Evolutionary conservation across 208 protist species (phyloP), one percentile per base, ranked within the genome.

Genomic region (Leishmania martiniquensis): DNA sequence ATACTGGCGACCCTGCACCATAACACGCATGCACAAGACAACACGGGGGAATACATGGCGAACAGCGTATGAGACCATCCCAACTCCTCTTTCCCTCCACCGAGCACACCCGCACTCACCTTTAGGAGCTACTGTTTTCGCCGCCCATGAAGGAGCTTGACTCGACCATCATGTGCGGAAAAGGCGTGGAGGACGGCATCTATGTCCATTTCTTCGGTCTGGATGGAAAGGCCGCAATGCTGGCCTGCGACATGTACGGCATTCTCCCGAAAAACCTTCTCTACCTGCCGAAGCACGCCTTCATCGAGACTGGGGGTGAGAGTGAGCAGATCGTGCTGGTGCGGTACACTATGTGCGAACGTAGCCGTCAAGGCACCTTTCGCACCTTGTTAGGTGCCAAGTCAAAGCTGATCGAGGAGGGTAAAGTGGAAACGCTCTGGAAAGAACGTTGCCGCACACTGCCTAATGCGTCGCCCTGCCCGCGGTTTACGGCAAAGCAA

Each of bases 261-360:
- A 32, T 76, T 34, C 44, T 68, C 22, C 72, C 72, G 5, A 44
- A 65, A 49, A 68, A 65, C 44, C 34, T 76, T 20, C 72, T 76
- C 20, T 76, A 76, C 72, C 20, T 63, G 72, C 59, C 72, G 2
- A 76, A 76, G 42, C 3, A 25, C 1, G 32, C 49, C 39, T 68
- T 51, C 15, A 10, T 49, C 42, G 10, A 76, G 47, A 67, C 55
- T 3, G 59, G 59, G 3, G 57, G 68, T 6, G 72, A 76, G 44
- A 52, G n/a, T 25, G 72, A 76, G 45, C 72, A 76, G 15, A n/a
- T 76, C 15, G 12, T 76, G 42, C 59, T 76, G 34, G 57, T 76
- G 57, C 72, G 72, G 25, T 76, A 76, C 72, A 76, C 72, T 39
- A 76, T 76, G 59, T 67, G 72, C 45, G 72, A 76, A 49, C 72